A percentile compares a stretch with the other conserved stretches of the same genome.
phyloP scores from a whole-genome alignment of 345 rosid species.

The Rhizophora apiculata region DNA sequence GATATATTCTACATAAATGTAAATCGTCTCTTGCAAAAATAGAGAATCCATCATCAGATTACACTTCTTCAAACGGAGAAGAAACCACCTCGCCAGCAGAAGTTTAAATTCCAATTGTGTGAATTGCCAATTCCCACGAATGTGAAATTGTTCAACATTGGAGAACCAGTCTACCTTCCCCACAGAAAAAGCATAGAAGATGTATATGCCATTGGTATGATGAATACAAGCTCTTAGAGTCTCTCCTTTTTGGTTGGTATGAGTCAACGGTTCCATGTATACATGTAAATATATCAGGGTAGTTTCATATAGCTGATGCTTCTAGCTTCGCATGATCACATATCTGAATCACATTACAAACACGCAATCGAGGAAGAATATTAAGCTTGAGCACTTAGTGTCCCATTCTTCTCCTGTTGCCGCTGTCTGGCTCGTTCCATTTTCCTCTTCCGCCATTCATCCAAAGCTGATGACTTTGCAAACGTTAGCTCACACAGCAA shows the following conservation, averaged over 20 bases:
- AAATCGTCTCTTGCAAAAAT: too few species aligned
- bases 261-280: neutral
- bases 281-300: neutral
- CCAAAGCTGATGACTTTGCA: constrained; percentile 48
- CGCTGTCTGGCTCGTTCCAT: constrained; percentile 81
- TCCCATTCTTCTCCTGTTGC: constrained; percentile 59
- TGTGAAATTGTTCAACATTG: too few species aligned
- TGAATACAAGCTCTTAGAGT: neutral
- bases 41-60: too few species aligned
- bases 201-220: neutral
- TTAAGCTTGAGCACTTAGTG: constrained; percentile 34
- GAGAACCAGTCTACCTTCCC: too few species aligned
- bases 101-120: too few species aligned
- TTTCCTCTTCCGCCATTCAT: constrained; percentile 89
- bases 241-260: neutral
- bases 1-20: too few species aligned
- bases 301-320: neutral
- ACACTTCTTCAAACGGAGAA: too few species aligned
- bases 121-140: too few species aligned
- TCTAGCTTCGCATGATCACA: neutral
- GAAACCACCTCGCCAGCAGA: too few species aligned
- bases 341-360: neutral
- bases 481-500: constrained; percentile 3
- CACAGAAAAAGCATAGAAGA: too few species aligned
- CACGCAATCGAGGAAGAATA: neutral